Percentiles rank a stretch among this genome's conserved stretches.
Evolutionary conservation across 2,329 filamentous ascomycete genomes (phyloP).

Genomic region (Cladosporium sp.): DNA sequence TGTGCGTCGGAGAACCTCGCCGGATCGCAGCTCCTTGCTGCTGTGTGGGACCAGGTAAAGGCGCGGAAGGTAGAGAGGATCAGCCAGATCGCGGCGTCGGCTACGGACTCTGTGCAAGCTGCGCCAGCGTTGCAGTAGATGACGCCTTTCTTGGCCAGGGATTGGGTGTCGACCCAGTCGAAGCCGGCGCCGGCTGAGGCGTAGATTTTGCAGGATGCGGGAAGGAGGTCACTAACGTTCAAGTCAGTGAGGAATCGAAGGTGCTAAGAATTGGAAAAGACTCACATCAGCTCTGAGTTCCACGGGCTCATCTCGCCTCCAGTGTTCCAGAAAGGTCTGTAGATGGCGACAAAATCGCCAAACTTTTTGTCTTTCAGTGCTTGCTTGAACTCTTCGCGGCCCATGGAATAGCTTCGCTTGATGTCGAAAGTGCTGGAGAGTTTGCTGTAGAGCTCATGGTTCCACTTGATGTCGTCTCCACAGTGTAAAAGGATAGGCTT

Average conservation of each 20-base stretch:
- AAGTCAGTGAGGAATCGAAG: background rate
- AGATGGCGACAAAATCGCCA: slow-evolving; percentile 45
- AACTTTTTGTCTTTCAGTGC: slow-evolving; percentile 36
- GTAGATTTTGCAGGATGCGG: slow-evolving; percentile 52
- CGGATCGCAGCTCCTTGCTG: slow-evolving; percentile 47
- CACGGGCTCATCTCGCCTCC: slow-evolving; percentile 63
- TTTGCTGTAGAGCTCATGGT: slow-evolving; percentile 38
- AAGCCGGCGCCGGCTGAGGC: slow-evolving; percentile 60
- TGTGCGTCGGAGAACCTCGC: slow-evolving; percentile 57
- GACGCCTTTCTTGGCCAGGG: slow-evolving; percentile 59
- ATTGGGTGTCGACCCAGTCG: slow-evolving; percentile 59
- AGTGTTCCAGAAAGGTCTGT: slow-evolving; percentile 60
- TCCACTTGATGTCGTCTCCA: slow-evolving; percentile 44
- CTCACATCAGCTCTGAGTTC: slow-evolving; percentile 54
- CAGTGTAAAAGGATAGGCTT: slow-evolving; percentile 38
- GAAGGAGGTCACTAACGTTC: slow-evolving; percentile 38
- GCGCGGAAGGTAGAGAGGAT: slow-evolving; percentile 67
- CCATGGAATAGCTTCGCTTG: slow-evolving; percentile 36
- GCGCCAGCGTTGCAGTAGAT: slow-evolving; percentile 70
- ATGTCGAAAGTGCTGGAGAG: slow-evolving; percentile 36
- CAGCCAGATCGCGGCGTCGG: slow-evolving; percentile 65
- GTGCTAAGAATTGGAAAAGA: background rate
- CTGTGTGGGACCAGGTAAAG: slow-evolving; percentile 59
- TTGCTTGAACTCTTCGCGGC: slow-evolving; percentile 37
- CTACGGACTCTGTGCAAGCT: slow-evolving; percentile 67